Conservation (phyloP, 2,329 filamentous ascomycete genomes). For the Aspergillus piperis region DNA sequence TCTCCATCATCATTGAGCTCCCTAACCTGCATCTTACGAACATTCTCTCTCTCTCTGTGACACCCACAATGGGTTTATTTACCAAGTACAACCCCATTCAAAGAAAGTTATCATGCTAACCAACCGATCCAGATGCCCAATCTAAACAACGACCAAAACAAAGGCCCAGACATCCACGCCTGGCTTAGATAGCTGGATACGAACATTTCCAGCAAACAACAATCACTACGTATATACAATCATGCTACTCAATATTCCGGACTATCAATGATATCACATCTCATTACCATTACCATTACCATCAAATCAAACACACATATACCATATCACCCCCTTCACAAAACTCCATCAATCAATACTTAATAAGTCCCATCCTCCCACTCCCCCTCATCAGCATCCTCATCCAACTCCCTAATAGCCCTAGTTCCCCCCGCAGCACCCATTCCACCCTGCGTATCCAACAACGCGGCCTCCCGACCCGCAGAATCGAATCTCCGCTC, state of each 20-base stretch:
- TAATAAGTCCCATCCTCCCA: not conserved
- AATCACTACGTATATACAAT: no score
- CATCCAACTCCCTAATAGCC: not conserved
- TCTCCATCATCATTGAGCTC: no score
- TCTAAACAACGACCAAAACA: no score
- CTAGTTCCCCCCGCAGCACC: not conserved
- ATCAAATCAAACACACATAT: not conserved
- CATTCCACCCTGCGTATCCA: not conserved
- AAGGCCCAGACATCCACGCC: not conserved
- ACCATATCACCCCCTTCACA: not conserved
- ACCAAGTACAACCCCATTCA: no score
- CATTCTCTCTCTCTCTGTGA: no score
- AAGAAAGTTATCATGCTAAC: no score
- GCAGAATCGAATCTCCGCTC: not conserved
- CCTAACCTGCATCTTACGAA: no score
- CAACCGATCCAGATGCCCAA: no score
- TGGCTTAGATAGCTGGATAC: not conserved
- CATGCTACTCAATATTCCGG: no score
- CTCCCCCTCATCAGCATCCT: not conserved
- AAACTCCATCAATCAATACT: not conserved
- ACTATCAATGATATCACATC: not conserved
- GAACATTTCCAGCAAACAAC: no score
- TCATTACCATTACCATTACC: not conserved
- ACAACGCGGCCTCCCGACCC: not conserved
- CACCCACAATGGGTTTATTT: no score